A percentile compares a stretch with the other conserved stretches of the same genome.
Conservation (phyloP, 2,329 filamentous ascomycete species). For the Colletotrichum tropicale region DNA sequence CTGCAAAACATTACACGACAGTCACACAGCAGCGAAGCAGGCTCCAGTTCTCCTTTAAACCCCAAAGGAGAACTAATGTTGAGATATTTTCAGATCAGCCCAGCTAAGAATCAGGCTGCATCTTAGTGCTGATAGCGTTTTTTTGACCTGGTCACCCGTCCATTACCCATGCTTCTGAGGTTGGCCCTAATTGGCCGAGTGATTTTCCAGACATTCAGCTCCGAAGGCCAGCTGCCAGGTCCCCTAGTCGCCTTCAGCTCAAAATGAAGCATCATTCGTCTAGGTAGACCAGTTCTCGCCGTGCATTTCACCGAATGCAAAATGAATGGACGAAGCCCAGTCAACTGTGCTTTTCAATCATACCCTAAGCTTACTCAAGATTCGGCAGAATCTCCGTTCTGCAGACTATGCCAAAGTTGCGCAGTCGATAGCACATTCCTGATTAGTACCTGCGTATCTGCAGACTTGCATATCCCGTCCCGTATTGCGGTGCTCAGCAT, state of each 20-base stretch:
- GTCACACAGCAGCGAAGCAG: neutral
- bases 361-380: neutral
- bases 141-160: neutral
- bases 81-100: neutral
- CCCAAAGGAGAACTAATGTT: neutral
- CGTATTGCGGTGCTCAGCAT: neutral
- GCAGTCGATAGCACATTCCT: neutral
- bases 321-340: neutral
- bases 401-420: neutral
- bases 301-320: neutral
- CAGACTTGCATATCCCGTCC: neutral
- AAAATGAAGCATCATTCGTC: neutral
- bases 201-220: neutral
- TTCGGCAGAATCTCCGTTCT: neutral
- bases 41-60: neutral
- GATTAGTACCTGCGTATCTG: neutral
- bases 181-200: neutral
- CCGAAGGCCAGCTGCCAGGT: neutral
- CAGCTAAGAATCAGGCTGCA: neutral
- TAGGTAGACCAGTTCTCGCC: neutral
- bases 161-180: neutral
- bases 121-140: neutral
- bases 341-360: neutral
- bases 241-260: neutral
- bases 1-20: neutral